phyloP scores from a whole-genome alignment of 441 rosid genomes.

The Adansonia gregorii region DNA sequence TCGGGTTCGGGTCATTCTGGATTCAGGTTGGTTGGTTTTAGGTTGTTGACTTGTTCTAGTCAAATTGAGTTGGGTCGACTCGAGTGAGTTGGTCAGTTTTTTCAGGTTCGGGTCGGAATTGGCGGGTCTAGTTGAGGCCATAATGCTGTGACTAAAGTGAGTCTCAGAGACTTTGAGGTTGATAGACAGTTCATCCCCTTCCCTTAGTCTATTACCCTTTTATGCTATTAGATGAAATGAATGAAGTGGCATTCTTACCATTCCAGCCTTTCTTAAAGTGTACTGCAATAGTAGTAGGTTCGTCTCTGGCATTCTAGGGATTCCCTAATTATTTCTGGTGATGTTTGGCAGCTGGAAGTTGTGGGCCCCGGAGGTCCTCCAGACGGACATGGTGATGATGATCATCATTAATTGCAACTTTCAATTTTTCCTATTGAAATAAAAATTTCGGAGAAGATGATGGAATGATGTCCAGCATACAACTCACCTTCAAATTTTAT shows the following conservation, averaged over 20 bases:
- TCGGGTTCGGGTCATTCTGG: too few relatives aligned
- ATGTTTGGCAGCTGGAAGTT: conserved; percentile 76
- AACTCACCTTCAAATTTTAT: conserved; percentile 34
- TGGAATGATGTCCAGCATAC: conserved; percentile 47
- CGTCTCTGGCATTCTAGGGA: neutral
- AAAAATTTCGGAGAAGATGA: conserved; percentile 40
- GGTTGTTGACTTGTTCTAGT: too few relatives aligned
- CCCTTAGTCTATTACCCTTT: neutral
- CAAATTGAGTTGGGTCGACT: too few relatives aligned
- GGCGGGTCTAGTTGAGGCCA: neutral
- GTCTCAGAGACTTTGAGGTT: neutral
- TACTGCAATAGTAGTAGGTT: neutral
- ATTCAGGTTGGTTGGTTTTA: too few relatives aligned
- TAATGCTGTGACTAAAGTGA: neutral
- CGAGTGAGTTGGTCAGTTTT: too few relatives aligned
- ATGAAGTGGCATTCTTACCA: neutral
- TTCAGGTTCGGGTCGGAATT: too few relatives aligned
- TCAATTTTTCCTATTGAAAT: conserved; percentile 41
- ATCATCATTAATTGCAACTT: conserved; percentile 47
- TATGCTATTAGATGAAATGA: neutral
- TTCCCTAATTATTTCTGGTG: conserved; percentile 4
- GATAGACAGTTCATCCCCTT: neutral
- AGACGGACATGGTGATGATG: conserved; percentile 77
- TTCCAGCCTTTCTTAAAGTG: neutral
- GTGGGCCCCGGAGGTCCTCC: conserved; percentile 97